Evolutionary conservation across 805 yeast genomes (phyloP), one percentile per base, ranked within the genome.

Genomic region (Maudiozyma bulderi): DNA sequence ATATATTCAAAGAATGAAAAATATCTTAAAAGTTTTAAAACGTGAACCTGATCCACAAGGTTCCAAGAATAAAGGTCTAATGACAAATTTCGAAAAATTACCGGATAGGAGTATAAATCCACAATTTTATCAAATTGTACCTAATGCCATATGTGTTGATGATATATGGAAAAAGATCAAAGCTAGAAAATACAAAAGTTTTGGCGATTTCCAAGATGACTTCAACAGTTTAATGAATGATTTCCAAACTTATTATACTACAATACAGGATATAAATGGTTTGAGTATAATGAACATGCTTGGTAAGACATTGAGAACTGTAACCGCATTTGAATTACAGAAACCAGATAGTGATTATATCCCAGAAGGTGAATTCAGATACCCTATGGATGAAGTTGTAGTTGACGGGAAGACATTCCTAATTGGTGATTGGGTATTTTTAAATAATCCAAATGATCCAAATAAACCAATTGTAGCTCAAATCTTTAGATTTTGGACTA

Each of bases 351-450:
- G 81, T 43, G 95, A 83, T 48, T 84, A 82, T 57, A 71, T 80
- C 56, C 72, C 79, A 3, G 72, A 72, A 46, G 78, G 76, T 52
- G 83, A 76, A 53, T 74, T 84, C 46, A 81, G 90, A 54, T 76
- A 81, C 54, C 95, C 96, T n/a, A 72, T 88, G 50, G 95, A 90
- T 62, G 77, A 78, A 46, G 76, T 87, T 40, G 82, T 80, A 47
- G 77, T 82, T 40, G 76, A 82, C 55, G 93, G 89, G 2, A 81
- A 80, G 55, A 72, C 73, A 5, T 93, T 85, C 69, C 77, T 77
- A 54, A 88, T 93, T 43, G 99, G 99, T 54, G 96, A 90, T 66
- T 93, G 98, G 98, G 87, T 91, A 13, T 77, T 90, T 54, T 74
- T 93, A 49, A 77, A 78, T 55, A 93, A 93, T 62, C 88, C 89